These are phyloP conservation scores for Haplographium delicatum DNA, from an alignment of 495 filamentous ascomycete species.

Conservation along the genomic window DNA sequence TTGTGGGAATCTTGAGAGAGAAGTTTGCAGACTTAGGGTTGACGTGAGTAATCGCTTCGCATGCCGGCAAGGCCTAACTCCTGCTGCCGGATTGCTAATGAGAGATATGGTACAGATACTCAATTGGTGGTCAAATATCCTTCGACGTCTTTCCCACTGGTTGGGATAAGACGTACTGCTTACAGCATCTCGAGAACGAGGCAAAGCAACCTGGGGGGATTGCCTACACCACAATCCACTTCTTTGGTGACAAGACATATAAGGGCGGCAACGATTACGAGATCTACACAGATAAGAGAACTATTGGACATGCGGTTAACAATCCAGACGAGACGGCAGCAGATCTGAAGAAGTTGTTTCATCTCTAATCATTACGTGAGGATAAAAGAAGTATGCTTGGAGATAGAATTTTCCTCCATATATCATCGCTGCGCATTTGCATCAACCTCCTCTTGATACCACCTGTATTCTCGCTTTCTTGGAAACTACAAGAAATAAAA, in stretches of 20 bases:
- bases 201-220: constrained; percentile 61
- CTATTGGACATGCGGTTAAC: constrained; percentile 76
- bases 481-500: neutral
- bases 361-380: constrained; percentile 41
- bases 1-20: constrained; percentile 71
- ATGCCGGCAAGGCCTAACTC: neutral
- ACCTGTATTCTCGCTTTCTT: constrained; percentile 4
- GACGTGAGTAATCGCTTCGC: constrained; percentile 52
- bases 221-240: constrained; percentile 83
- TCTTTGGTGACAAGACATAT: constrained; percentile 94
- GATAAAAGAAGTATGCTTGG: neutral
- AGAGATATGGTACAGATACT: constrained; percentile 52
- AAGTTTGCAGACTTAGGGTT: constrained; percentile 78
- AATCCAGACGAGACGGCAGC: constrained; percentile 75
- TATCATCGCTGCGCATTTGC: neutral
- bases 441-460: neutral
- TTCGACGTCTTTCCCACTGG: constrained; percentile 97
- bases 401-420: neutral
- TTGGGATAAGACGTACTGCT: constrained; percentile 99
- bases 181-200: constrained; percentile 80
- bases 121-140: constrained; percentile 93
- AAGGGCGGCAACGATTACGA: constrained; percentile 92
- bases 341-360: constrained; percentile 74
- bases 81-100: constrained; percentile 7
- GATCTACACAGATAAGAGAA: constrained; percentile 77